Conservation (phyloP, 139 green algal genomes). For the Astrephomene gubernaculifera region DNA sequence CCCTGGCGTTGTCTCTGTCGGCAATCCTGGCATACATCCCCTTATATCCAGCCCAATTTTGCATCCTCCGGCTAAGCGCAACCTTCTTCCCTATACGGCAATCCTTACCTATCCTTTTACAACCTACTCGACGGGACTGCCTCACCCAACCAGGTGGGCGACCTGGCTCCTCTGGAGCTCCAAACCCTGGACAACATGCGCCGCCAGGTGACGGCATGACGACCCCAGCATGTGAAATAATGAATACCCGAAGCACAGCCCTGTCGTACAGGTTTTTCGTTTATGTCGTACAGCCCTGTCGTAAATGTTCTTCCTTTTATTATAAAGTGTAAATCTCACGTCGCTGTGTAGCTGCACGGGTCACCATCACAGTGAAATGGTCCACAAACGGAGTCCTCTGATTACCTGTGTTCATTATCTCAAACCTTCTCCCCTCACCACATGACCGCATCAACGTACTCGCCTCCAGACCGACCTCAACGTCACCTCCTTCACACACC, state of each 20-base stretch:
- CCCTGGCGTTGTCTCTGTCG: background rate
- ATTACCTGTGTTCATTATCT: background rate
- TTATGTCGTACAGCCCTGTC: background rate
- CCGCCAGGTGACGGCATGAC: slow-evolving; percentile 7
- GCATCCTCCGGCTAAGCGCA: background rate
- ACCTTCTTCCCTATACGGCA: background rate
- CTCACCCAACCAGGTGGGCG: no score
- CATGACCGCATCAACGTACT: background rate
- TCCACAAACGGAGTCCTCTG: background rate
- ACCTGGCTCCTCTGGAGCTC: slow-evolving; percentile 22
- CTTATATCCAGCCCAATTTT: background rate
- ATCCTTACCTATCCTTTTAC: background rate
- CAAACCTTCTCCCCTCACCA: background rate
- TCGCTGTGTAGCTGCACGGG: background rate
- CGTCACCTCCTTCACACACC: slow-evolving; percentile 26
- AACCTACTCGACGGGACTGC: no score
- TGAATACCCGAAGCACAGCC: background rate
- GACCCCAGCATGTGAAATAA: background rate
- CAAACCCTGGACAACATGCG: slow-evolving; percentile 21
- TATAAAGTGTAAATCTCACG: background rate
- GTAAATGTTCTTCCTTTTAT: background rate
- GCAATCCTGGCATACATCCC: background rate
- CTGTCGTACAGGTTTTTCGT: background rate
- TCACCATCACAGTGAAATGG: background rate
- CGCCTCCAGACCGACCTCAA: slow-evolving; percentile 31